Evolutionary conservation across 805 yeast genomes (phyloP).

Genomic region (Clavispora phyllophila): DNA sequence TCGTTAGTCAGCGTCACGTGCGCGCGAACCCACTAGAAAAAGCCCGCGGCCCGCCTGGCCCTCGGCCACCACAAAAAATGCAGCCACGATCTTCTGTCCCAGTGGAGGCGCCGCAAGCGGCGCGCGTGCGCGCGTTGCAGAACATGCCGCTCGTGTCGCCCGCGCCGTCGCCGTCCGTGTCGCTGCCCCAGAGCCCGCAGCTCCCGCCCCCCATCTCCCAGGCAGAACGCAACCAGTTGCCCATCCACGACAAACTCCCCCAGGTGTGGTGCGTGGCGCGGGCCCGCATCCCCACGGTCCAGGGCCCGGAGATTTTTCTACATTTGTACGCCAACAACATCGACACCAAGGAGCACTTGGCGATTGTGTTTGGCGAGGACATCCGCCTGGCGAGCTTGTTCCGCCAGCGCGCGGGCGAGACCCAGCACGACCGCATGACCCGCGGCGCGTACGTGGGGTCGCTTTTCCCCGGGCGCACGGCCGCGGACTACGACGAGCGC

Average conservation of each 20-base stretch:
- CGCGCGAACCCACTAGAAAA: not conserved
- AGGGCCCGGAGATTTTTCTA: conserved; percentile 88
- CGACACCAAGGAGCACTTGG: conserved; percentile 91
- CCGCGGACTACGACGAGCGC: conserved; percentile 55
- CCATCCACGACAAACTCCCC: conserved; percentile 58
- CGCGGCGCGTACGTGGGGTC: conserved; percentile 95
- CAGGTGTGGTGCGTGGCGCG: conserved; percentile 82
- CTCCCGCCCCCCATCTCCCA: conserved; percentile 14
- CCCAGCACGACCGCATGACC: conserved; percentile 94
- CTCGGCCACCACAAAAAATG: not conserved
- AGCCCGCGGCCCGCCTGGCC: not conserved
- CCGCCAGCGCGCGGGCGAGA: conserved; percentile 56
- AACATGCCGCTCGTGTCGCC: conserved; percentile 18
- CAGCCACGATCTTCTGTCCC: not conserved
- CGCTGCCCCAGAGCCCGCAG: conserved; percentile 5
- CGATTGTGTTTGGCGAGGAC: conserved; percentile 93
- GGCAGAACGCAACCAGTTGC: conserved; percentile 26
- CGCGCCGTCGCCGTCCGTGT: conserved; percentile 11
- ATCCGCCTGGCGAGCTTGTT: conserved; percentile 75
- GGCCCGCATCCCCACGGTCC: conserved; percentile 94
- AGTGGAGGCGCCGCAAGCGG: not conserved
- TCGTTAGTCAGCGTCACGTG: not conserved
- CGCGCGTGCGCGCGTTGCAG: conserved; percentile 3
- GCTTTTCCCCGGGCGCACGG: conserved; percentile 76
- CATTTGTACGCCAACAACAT: conserved; percentile 83